Evolutionary conservation across 805 yeast genomes (phyloP).

Genomic region (Candida wancherniae): DNA sequence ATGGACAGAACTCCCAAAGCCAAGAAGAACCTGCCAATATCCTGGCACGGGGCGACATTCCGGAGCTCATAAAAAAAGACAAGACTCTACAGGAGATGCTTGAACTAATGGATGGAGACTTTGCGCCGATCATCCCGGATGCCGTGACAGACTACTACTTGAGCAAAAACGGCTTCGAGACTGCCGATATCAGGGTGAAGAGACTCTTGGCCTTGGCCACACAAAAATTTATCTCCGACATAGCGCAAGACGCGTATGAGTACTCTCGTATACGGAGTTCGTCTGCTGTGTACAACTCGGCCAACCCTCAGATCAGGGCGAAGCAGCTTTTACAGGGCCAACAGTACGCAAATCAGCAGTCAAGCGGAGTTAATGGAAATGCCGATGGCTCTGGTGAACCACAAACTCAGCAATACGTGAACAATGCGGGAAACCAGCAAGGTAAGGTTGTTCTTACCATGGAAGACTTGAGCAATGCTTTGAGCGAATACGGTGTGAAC

Average conservation of each 20-base stretch:
- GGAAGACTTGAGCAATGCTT: conserved; percentile 89
- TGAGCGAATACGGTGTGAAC: conserved; percentile 89
- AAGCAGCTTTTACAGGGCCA: conserved; percentile 70
- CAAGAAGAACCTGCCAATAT: not conserved
- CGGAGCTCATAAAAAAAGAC: conserved; percentile 71
- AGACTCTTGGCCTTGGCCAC: conserved; percentile 90
- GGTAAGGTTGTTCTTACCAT: conserved; percentile 85
- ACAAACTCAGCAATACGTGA: conserved; percentile 24
- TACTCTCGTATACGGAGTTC: conserved; percentile 89
- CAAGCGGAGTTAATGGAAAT: conserved; percentile 19
- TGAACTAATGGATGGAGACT: conserved; percentile 80
- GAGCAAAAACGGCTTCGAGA: conserved; percentile 77
- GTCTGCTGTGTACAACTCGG: conserved; percentile 77
- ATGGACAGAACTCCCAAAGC: not conserved
- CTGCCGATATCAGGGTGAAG: conserved; percentile 68
- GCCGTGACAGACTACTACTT: conserved; percentile 92
- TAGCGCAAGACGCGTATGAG: conserved; percentile 95
- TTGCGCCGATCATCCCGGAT: conserved; percentile 94
- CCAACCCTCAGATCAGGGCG: conserved; percentile 83
- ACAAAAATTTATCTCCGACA: conserved; percentile 89
- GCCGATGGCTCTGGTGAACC: conserved; percentile 31
- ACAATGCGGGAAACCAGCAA: conserved; percentile 49
- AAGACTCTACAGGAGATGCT: conserved; percentile 80
- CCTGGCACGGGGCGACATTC: conserved; percentile 35
- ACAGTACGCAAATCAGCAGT: conserved; percentile 42